These are phyloP conservation scores for Lycium ferocissimum DNA, from an alignment of 257 asterid species.

Conservation along the genomic window DNA sequence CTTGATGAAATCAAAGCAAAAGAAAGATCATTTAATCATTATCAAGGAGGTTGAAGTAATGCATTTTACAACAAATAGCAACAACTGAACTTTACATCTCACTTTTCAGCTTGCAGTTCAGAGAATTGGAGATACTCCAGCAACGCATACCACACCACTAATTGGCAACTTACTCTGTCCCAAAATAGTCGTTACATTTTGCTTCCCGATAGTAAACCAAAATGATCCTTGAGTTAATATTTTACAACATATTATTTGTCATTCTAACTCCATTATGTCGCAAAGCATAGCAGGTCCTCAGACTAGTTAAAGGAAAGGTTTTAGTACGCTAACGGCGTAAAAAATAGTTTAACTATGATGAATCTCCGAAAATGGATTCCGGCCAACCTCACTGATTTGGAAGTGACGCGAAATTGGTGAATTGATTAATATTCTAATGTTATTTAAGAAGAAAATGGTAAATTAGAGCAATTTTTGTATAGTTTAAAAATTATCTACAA, in stretches of 20 bases:
- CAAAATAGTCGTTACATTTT: neutral
- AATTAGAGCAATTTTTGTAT: neutral
- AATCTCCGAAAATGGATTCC: neutral
- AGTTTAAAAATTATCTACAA: neutral
- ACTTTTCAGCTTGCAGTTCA: neutral
- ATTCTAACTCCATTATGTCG: neutral
- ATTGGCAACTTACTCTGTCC: neutral
- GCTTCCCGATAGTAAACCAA: neutral
- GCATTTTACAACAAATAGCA: constrained; percentile 16
- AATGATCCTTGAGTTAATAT: constrained; percentile 1
- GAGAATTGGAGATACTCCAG: constrained; percentile 3
- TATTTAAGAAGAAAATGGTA: neutral
- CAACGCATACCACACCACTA: neutral
- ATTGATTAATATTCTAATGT: neutral
- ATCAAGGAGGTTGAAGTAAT: too few relatives aligned
- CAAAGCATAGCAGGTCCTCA: neutral
- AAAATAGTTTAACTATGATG: neutral
- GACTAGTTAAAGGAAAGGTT: neutral
- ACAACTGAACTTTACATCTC: neutral
- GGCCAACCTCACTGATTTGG: neutral
- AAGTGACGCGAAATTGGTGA: neutral
- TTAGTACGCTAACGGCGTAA: neutral
- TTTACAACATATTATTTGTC: neutral
- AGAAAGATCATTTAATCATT: neutral
- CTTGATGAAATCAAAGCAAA: neutral